Evolutionary conservation across 306 rosid species (phyloP).

Genomic region (Psophocarpus tetragonolobus): DNA sequence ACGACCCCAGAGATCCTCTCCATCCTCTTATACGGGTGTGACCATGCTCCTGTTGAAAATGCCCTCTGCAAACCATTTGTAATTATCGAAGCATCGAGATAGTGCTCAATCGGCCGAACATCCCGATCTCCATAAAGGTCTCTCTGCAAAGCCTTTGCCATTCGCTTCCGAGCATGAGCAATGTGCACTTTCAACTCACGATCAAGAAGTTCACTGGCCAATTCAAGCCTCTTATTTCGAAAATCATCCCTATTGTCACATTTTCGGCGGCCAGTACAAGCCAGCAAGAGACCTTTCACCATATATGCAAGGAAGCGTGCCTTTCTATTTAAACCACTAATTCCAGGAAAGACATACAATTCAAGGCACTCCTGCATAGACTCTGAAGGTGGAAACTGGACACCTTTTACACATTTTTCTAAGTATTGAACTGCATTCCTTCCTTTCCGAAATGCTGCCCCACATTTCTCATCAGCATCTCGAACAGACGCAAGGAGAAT

Average conservation of each 20-base stretch:
- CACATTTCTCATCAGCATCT: conserved; percentile 59
- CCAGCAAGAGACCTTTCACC: conserved; percentile 88
- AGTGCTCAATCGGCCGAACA: conserved; percentile 71
- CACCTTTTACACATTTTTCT: conserved; percentile 50
- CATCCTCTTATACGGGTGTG: conserved; percentile 81
- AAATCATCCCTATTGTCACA: conserved; percentile 89
- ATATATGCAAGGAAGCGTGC: conserved; percentile 86
- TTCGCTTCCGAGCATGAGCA: conserved; percentile 77
- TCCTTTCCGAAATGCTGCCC: conserved; percentile 52
- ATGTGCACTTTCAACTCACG: conserved; percentile 85
- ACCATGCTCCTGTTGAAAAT: conserved; percentile 97
- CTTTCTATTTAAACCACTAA: conserved; percentile 61
- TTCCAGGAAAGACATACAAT: conserved; percentile 61
- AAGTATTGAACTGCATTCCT: conserved; percentile 46
- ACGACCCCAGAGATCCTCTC: conserved; percentile 96
- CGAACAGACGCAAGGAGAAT: conserved; percentile 75
- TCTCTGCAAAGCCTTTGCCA: conserved; percentile 86
- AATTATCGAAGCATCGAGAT: conserved; percentile 89
- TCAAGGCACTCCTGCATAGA: conserved; percentile 66
- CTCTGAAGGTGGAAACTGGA: conserved; percentile 78
- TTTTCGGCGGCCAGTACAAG: conserved; percentile 69
- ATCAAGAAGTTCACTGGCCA: conserved; percentile 86
- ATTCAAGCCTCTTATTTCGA: conserved; percentile 87
- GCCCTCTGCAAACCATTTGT: conserved; percentile 95
- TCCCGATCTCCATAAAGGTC: conserved; percentile 79